Base-by-base conservation (phyloP, 1,284 basidiomycete species). In the Puccinia polysora region DNA sequence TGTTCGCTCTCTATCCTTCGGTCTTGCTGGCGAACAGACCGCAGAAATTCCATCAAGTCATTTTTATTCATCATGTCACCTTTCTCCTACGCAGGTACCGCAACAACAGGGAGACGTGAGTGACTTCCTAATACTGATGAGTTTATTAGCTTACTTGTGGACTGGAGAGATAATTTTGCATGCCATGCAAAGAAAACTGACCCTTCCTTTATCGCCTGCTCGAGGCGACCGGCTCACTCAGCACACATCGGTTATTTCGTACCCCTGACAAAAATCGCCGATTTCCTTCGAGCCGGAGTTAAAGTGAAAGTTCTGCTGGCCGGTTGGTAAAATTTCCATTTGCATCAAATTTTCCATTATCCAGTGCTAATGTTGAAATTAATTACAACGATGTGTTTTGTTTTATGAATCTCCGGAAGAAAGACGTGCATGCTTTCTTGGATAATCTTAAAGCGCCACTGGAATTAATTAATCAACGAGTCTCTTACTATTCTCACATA, bases 171-270 rank as follows among this genome's bases (percentile, higher is more conserved):
- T 43, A 63, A 49, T 18, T 47, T 30, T 63, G 20, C 15, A 49
- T n/a, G 30, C 32, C 28, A 6, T 47, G 23, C 4, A 28, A 28
- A 28, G n/a, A n/a, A n/a, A n/a, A n/a, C 47, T 63, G 60, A 43
- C 45, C 30, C 32, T 28, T 43, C 30, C 47, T 43, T 10, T 30
- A 63, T 34, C 45, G 60, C 40, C 38, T 43, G 38, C 47, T 20
- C 38, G 32, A 45, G 40, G 40, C 45, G 60, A 63, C 30, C 30
- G 18, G 28, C 12, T 23, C 23, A 58, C 7, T 47, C n/a, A 96
- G 92, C 93, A 25, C 95, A 98, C 78, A 89, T 98, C 74, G 96
- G 91, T 12, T 99, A 99, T 84, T 93, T 97, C 79, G 95, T 96
- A 0, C 88, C 96, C 2, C 82, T 98, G 73, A 88, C 87, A 60